Base-by-base conservation (phyloP, 2,329 filamentous ascomycete genomes). In the Saccharata proteae region DNA sequence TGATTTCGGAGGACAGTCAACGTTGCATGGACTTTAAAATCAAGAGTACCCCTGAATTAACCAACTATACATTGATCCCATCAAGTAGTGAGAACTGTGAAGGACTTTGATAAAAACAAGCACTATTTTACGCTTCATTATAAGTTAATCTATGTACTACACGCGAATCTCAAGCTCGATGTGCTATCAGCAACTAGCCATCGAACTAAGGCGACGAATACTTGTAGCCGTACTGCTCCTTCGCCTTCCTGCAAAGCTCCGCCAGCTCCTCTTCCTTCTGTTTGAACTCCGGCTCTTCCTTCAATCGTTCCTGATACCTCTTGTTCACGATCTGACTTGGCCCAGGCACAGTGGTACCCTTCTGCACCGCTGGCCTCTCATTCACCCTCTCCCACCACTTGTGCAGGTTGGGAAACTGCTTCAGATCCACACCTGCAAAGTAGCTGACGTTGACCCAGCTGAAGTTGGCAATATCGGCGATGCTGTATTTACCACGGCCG, bases 241-340 rank as follows among this genome's bases (percentile, higher is more conserved):
- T 62, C 7, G 59, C 59, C 34, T 53, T 54, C 35, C 55, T 47
- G 32, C 54, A 46, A 28, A 54, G 32, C 26, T 56, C 49, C 33
- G 39, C 42, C 14, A 60, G 34, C 37, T 52, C 43, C 20, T 58
- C 53, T 38, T 65, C 56, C 45, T 59, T 56, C 49, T 63, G 52
- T 44, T 55, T 62, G 38, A 60, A 63, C 37, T 67, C 66, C 14
- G 57, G 49, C 20, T 70, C 62, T 3, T 62, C 52, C 44, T 61
- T 55, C 35, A 68, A 30, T 16, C 52, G 52, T 26, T 26, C 23
- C 39, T 51, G 35, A 32, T 65, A 52, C 3, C 43, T 37, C 1
- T 46, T 55, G 40, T 73, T 71, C 5, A 47, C 49, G 10, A 65
- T 44, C 0, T 38, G 23, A 21, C 49, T 51, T 38, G 54, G 54